Evolutionary conservation across 495 filamentous ascomycete species (phyloP), one percentile per base, ranked within the genome.

Genomic region (Penicillium steckii): DNA sequence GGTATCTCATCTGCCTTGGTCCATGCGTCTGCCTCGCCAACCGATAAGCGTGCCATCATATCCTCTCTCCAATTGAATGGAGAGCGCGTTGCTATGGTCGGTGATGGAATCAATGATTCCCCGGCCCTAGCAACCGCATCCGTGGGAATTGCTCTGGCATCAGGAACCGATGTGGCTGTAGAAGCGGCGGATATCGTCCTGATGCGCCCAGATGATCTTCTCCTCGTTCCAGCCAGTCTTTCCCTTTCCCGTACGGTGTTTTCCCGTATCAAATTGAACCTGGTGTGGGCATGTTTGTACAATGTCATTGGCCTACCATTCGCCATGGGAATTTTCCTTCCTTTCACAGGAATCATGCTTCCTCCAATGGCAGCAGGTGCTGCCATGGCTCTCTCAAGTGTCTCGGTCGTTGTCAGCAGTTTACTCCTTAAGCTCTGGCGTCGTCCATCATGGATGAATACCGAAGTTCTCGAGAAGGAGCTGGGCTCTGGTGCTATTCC

Each of bases 21-120:
- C 24, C 85, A 86, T 64, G 90, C 94, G 29, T 86, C 86, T 13
- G 87, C 91, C 26, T 88, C 89, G 6, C 94, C 94, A 1, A 86
- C 88, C 35, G 85, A 94, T 57, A 99, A 99, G 55, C 90, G 91
- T 54, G 73, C 76, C 22, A 95, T 97, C 61, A 82, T 99, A 66
- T 80, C 82, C 15, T 67, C 83, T 38, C 79, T 97, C 29, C 88
- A 97, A 70, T 75, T 74, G 0, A 55, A 68, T 2, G 90, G 91
- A 52, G 80, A 87, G 38, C 75, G 85, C 45, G 89, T 99, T 19
- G 94, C 90, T 57, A 97, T 99, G 94, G 94, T 97, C 19, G 94
- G 94, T 46, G 94, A 99, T 65, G 94, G 94, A 30, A 97, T 99
- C 79, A 99, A 99, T 68, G 94, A 99, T 76, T 97, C 93, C 0